phyloP scores from a whole-genome alignment of 768 basidiomycete species.

The Phylloporus scabripes region DNA sequence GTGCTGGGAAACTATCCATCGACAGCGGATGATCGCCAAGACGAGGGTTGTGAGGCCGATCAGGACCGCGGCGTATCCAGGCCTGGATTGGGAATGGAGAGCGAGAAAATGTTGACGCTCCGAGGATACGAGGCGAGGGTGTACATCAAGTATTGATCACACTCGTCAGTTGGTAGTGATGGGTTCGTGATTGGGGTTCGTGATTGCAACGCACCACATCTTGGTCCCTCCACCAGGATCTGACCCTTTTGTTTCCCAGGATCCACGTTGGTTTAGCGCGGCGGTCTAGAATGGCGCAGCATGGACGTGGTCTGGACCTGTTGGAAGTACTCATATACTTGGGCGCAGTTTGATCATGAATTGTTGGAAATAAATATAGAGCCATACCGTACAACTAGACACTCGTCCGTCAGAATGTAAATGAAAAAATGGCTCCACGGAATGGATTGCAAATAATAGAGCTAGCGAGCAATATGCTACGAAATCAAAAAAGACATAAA shows the following conservation, averaged over 20 bases:
- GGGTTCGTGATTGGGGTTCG: background rate
- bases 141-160: constrained; percentile 2
- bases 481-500: background rate
- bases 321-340: background rate
- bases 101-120: constrained; percentile 1
- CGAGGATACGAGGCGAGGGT: constrained; percentile 29
- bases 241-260: background rate
- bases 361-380: background rate
- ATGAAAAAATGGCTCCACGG: background rate
- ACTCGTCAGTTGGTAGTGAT: too few species aligned
- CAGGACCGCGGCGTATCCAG: background rate
- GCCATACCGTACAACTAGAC: too few species aligned
- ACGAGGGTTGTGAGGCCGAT: too few species aligned
- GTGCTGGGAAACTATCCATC: constrained; percentile 26
- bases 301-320: background rate
- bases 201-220: background rate
- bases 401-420: too few species aligned
- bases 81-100: background rate
- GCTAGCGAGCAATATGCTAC: background rate
- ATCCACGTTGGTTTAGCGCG: background rate
- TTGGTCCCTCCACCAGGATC: too few species aligned
- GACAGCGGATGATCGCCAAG: background rate
- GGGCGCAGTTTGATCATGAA: background rate
- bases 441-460: background rate
- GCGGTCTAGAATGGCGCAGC: background rate